Percentiles rank a stretch among this genome's conserved stretches.
phyloP scores from a whole-genome alignment of 2,329 filamentous ascomycete genomes.

The Ascochyta clinopodiicola region DNA sequence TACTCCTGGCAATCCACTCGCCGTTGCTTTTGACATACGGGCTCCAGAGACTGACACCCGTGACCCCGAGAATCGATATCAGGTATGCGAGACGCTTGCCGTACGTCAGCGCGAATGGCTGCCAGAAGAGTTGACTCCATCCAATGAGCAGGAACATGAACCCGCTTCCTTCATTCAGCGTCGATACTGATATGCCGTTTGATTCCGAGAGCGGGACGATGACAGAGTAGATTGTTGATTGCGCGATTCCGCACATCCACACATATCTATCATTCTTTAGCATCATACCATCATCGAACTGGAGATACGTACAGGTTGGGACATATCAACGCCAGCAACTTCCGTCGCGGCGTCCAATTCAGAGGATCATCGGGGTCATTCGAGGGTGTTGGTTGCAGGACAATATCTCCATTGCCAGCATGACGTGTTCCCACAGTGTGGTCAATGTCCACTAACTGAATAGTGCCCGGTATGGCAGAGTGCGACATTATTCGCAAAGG shows the following conservation, averaged over 20 bases:
- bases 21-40: conserved; percentile 54
- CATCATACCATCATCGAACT: background rate
- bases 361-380: conserved; percentile 45
- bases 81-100: conserved; percentile 60
- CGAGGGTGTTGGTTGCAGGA: conserved; percentile 50
- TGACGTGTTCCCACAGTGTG: conserved; percentile 48
- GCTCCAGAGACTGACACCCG: conserved; percentile 52
- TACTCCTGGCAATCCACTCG: conserved; percentile 56
- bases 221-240: conserved; percentile 59
- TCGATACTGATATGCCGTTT: conserved; percentile 54
- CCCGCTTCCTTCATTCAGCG: conserved; percentile 59
- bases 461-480: conserved; percentile 47
- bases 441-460: conserved; percentile 52
- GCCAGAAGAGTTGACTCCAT: conserved; percentile 60
- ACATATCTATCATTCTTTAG: conserved; percentile 56
- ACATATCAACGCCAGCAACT: conserved; percentile 33
- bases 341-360: conserved; percentile 42
- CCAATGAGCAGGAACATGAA: conserved; percentile 61
- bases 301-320: conserved; percentile 23
- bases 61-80: conserved; percentile 50
- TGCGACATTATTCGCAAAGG: background rate
- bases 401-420: conserved; percentile 48
- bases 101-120: conserved; percentile 60
- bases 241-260: conserved; percentile 57
- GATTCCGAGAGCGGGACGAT: conserved; percentile 56